A percentile compares a stretch with the other conserved stretches of the same genome.
These are phyloP conservation scores for Collybia mongolica DNA, from an alignment of 768 basidiomycete species.

Conservation along the genomic window DNA sequence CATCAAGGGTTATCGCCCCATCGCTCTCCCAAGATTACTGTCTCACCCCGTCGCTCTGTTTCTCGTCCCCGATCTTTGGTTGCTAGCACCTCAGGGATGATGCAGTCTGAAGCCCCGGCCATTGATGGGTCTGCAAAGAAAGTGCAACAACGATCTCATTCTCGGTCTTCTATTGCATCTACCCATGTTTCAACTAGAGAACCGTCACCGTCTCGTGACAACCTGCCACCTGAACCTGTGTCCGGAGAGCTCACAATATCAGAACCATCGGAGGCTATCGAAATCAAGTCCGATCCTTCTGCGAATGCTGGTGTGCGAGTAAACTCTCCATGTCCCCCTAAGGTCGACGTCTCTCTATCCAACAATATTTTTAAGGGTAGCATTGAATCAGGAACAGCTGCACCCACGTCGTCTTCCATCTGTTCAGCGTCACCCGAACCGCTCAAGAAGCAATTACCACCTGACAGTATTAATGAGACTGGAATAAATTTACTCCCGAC, in stretches of 20 bases:
- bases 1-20: conserved; percentile 7
- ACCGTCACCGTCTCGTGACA: conserved; percentile 17
- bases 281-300: background rate
- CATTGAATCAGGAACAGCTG: too few species aligned
- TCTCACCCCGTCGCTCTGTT: background rate
- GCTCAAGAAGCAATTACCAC: too few species aligned
- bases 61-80: background rate
- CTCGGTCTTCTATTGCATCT: conserved; percentile 60
- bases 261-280: background rate
- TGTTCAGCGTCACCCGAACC: too few species aligned
- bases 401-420: too few species aligned
- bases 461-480: too few species aligned
- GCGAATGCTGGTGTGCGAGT: too few species aligned
- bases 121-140: conserved; percentile 22
- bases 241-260: background rate
- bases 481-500: too few species aligned
- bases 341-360: too few species aligned
- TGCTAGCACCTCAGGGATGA: background rate
- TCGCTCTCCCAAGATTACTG: conserved; percentile 2
- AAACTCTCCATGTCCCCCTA: too few species aligned
- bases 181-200: conserved; percentile 40
- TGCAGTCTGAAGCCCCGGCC: background rate
- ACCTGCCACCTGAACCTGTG: background rate
- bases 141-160: conserved; percentile 43
- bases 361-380: too few species aligned